Base-by-base conservation (phyloP, 176 grass and related monocot genomes). In the Tillandsia leiboldiana region DNA sequence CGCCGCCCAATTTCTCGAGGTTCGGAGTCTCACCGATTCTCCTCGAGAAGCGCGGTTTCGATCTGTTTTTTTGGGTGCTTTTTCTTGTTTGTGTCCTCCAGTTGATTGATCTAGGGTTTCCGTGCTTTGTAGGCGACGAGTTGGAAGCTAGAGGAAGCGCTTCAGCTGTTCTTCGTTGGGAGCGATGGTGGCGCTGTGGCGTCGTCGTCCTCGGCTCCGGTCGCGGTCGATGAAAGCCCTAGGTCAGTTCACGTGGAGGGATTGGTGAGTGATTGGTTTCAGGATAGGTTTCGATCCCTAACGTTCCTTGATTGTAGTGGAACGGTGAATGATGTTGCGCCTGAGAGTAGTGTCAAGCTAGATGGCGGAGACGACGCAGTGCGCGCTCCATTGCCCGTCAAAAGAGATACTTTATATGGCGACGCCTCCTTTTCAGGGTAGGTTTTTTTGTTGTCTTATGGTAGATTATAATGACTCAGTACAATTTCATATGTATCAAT, bases 351-450 rank as follows among this genome's bases (percentile, higher is more conserved):
- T 57, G 26, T 58, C 9, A 51, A 18, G 51, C 64, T 58, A 68
- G 51, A 51, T 49, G 12, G 83, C 1, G 84, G 85, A 14, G 94
- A 93, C 0, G 94, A 93, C 18, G 87, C 83, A 11, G 94, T 99
- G 48, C 84, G 94, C 8, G 83, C 94, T 2, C 90, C 94, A 11
- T 64, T 99, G 13, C 94, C 89, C 8, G 80, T 79, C 9, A 94
- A 85, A 72, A 84, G 94, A 66, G 94, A 99, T 62, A 99, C 94
- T 12, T 80, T 99, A 57, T 99, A 99, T 28, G 94, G 89, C 49
- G 94, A 90, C 69, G 28, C 50, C 20, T 71, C 87, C 0, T 10
- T 83, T 69, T 28, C 69, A 4, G 26, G 79, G 89, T 88, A 85
- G 72, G 85, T 72, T 15, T 49, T 65, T 65, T 70, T 72, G 85